Conservation (phyloP, 2,329 filamentous ascomycete genomes). For the Tothia fuscella region DNA sequence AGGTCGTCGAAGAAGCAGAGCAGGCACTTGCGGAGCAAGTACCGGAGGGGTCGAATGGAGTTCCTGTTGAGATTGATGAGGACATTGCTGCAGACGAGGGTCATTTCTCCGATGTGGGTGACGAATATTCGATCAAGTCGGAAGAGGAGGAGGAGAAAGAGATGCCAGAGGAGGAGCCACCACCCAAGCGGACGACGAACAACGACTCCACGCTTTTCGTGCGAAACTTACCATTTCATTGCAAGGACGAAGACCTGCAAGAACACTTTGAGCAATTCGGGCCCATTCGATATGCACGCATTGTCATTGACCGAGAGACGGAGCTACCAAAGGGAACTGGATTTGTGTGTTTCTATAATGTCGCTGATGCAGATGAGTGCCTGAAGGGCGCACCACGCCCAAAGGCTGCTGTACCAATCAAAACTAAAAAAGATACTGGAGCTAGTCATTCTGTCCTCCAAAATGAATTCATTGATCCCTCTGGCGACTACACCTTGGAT, state of each 20-base stretch:
- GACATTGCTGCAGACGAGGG: constrained; percentile 30
- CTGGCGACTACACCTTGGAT: constrained; percentile 79
- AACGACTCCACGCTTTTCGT: constrained; percentile 65
- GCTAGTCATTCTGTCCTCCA: constrained; percentile 67
- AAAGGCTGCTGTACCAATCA: constrained; percentile 21
- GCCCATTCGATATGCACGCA: constrained; percentile 74
- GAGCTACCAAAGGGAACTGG: constrained; percentile 83
- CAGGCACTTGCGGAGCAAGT: constrained; percentile 33
- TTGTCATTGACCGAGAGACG: constrained; percentile 77
- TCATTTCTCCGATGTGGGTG: constrained; percentile 40
- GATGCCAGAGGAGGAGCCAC: constrained; percentile 34
- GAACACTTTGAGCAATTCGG: constrained; percentile 84
- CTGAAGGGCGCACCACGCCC: constrained; percentile 58
- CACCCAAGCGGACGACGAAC: constrained; percentile 14
- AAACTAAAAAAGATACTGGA: constrained; percentile 15
- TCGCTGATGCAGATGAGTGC: constrained; percentile 63
- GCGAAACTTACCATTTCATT: constrained; percentile 85
- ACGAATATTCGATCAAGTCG: constrained; percentile 30
- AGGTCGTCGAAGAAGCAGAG: constrained; percentile 22
- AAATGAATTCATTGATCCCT: constrained; percentile 69
- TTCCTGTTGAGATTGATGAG: constrained; percentile 14
- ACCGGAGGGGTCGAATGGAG: constrained; percentile 28
- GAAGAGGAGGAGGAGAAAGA: constrained; percentile 27
- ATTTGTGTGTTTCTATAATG: constrained; percentile 84
- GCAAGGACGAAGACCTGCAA: constrained; percentile 69